Base-by-base conservation (phyloP, 495 filamentous ascomycete species). In the Penicillium bovifimosum region DNA sequence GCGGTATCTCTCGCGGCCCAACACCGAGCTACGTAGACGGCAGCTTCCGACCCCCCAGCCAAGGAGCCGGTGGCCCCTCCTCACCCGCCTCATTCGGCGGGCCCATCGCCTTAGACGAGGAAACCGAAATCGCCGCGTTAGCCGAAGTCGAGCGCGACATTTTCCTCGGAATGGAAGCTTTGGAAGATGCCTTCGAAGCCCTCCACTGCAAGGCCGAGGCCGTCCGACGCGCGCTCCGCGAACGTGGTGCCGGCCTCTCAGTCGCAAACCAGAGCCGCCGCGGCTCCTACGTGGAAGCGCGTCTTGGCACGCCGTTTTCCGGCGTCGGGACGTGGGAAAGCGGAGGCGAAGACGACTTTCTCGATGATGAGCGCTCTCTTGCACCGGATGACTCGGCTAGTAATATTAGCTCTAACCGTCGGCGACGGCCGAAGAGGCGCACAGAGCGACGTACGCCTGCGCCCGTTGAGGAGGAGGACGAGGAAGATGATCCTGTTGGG, bases 111-210 rank as follows among this genome's bases (percentile, higher is more conserved):
- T 69, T 95, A 40, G 93, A 98, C 65, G 93, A 98, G 70, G 93
- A 98, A 59, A 87, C 87, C 39, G 93, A 98, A 64, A 92, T 97
- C 50, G 84, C 87, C 0, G 82, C 87, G 9, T 74, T 97, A 9
- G 92, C 90, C 1, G 89, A 96, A 65, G 81, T 98, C 34, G 93
- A 98, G 63, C 84, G 89, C 5, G 91, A 96, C 58, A 95, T 98
- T 55, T 96, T 88, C 72, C 80, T 80, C 26, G 86, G 90, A 38
- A 96, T 98, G 87, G 93, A 97, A 68, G 83, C 86, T 11, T 80
- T 98, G 29, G 95, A 97, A 69, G 88, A 96, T 64, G 91, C 93
- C 3, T 96, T 98, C 56, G 95, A 97, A 71, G 86, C 83, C 39
- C 81, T 98, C 28, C 95, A 98, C 61, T 76, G 77, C 59, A 86